phyloP scores from a whole-genome alignment of 2,329 filamentous ascomycete genomes.

The Knufia fluminis region DNA sequence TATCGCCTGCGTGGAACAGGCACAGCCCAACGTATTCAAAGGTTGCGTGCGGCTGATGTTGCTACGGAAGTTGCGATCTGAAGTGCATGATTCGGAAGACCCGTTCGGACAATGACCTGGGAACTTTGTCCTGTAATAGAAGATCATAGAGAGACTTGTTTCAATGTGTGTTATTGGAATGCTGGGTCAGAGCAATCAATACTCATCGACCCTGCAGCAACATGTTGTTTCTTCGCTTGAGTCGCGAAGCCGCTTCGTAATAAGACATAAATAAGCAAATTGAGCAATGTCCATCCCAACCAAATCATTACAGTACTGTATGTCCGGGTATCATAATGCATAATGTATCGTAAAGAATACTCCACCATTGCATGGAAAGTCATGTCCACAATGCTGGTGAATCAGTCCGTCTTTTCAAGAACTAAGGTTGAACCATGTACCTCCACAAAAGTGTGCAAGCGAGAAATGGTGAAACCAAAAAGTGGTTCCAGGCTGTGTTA shows the following conservation, averaged over 20 bases:
- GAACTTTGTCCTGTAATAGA: too few relatives aligned
- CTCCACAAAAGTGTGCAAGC: not conserved
- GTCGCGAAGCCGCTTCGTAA: not conserved
- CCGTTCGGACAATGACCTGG: too few relatives aligned
- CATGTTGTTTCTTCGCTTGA: not conserved
- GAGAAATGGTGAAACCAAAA: not conserved
- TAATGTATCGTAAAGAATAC: not conserved
- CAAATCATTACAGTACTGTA: constrained; percentile 1
- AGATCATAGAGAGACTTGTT: too few relatives aligned
- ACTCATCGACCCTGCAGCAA: not conserved
- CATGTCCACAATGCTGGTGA: too few relatives aligned
- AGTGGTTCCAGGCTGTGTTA: not conserved
- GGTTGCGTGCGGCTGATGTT: too few relatives aligned
- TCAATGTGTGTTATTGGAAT: too few relatives aligned
- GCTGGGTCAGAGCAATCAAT: not conserved
- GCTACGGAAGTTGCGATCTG: too few relatives aligned
- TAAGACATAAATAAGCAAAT: not conserved
- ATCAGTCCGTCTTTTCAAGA: not conserved
- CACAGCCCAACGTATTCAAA: too few relatives aligned
- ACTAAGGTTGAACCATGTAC: not conserved
- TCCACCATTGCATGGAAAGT: not conserved
- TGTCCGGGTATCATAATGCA: constrained; percentile 11
- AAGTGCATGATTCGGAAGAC: too few relatives aligned
- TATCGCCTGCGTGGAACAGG: too few relatives aligned
- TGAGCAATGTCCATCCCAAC: not conserved